A percentile compares a stretch with the other conserved stretches of the same genome.
Evolutionary conservation across 768 basidiomycete species (phyloP).

Genomic region (Rubroboletus satanas): DNA sequence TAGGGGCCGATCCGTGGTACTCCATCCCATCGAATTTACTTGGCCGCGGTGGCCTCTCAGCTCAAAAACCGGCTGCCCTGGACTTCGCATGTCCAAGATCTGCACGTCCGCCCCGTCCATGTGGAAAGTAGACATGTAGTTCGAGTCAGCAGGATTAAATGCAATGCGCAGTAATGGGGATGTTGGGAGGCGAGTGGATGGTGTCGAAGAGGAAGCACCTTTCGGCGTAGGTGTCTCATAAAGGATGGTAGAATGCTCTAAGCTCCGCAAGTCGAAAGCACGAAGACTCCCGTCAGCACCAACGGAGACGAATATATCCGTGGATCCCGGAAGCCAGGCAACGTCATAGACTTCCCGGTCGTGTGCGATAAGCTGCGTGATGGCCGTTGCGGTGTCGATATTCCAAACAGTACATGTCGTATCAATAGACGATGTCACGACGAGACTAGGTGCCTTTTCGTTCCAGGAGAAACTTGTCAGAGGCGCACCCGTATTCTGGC

Average conservation of each 20-base stretch:
- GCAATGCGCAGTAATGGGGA: conserved; percentile 83
- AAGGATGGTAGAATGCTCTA: conserved; percentile 97
- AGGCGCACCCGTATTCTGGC: conserved; percentile 78
- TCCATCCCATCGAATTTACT: conserved; percentile 90
- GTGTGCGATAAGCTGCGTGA: conserved; percentile 97
- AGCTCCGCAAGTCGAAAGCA: conserved; percentile 92
- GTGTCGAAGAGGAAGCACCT: conserved; percentile 55
- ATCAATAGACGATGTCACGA: conserved; percentile 97
- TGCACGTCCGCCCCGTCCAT: conserved; percentile 88
- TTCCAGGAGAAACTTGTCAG: conserved; percentile 99
- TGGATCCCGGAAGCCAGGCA: conserved; percentile 95
- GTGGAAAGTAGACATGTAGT: conserved; percentile 97
- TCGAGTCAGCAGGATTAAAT: conserved; percentile 88
- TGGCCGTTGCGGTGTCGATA: conserved; percentile 86
- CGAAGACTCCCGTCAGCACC: conserved; percentile 96
- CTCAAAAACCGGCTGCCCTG: conserved; percentile 93
- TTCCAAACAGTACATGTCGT: conserved; percentile 99
- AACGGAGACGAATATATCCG: conserved; percentile 96
- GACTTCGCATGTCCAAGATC: conserved; percentile 95
- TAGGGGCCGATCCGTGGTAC: conserved; percentile 75
- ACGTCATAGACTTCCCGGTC: conserved; percentile 96
- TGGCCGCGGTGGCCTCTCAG: conserved; percentile 76
- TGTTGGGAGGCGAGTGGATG: conserved; percentile 65
- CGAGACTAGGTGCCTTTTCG: conserved; percentile 80
- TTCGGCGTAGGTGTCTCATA: conserved; percentile 90